phyloP scores from a whole-genome alignment of 495 filamentous ascomycete species.

The Achaetomiella virescens region DNA sequence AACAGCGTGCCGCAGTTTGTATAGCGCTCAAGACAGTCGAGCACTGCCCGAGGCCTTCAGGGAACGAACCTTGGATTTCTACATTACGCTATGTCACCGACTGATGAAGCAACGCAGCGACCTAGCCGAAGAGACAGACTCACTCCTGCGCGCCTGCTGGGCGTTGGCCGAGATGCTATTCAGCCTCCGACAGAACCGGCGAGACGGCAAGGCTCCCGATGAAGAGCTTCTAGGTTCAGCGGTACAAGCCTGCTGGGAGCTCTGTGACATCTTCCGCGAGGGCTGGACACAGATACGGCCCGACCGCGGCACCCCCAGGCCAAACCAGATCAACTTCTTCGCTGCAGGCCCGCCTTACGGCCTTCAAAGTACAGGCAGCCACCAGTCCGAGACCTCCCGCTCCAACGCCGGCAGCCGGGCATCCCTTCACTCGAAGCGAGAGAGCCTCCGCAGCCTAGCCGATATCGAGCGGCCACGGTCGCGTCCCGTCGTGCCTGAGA shows the following conservation, averaged over 20 bases:
- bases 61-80: slow-evolving; percentile 87
- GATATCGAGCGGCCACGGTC: slow-evolving; percentile 28
- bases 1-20: slow-evolving; percentile 48
- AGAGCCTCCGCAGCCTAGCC: slow-evolving; percentile 36
- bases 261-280: slow-evolving; percentile 89
- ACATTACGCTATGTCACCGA: slow-evolving; percentile 85
- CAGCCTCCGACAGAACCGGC: slow-evolving; percentile 76
- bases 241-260: slow-evolving; percentile 89
- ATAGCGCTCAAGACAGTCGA: slow-evolving; percentile 77
- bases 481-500: slow-evolving; percentile 58
- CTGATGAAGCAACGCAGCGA: slow-evolving; percentile 87
- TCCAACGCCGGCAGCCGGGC: slow-evolving; percentile 37
- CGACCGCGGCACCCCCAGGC: slow-evolving; percentile 78
- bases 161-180: slow-evolving; percentile 89
- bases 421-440: slow-evolving; percentile 40
- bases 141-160: slow-evolving; percentile 82
- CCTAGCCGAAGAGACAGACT: slow-evolving; percentile 71
- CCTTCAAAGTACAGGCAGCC: slow-evolving; percentile 15
- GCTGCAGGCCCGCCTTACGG: slow-evolving; percentile 21
- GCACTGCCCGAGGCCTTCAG: slow-evolving; percentile 81
- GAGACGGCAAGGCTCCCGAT: slow-evolving; percentile 65
- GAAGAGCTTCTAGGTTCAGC: slow-evolving; percentile 80
- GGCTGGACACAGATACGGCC: slow-evolving; percentile 87
- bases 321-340: slow-evolving; percentile 69
- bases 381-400: slow-evolving; percentile 26